Base-by-base conservation (phyloP, 306 rosid genomes). In the Prinsepia uniflora region DNA sequence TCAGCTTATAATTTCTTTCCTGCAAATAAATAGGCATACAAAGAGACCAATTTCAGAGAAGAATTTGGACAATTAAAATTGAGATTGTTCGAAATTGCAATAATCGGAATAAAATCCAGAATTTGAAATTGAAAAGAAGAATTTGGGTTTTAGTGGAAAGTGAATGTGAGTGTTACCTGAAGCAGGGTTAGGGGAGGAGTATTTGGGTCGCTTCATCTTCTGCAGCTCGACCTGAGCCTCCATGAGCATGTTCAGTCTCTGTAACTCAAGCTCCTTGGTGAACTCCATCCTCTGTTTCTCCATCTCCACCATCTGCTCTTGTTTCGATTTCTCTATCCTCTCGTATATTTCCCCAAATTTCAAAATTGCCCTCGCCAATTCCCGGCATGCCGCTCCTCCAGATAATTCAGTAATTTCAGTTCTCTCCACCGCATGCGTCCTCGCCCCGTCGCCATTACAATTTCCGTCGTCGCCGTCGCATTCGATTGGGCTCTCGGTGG, bases 231-330 rank as follows among this genome's bases (percentile, higher is more conserved):
- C 61, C 18, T 82, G 87, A 46, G 81, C 68, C 50, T 85, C 82
- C 85, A 75, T 73, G 67, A 85, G 80, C 86, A 80, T 77, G 66
- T 72, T 82, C 78, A 85, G 70, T 63, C 85, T 82, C 70, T 78
- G 81, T 19, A 78, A 74, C 49, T 83, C 89, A 4, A 82, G 80
- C 8, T 85, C 87, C 76, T 75, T 80, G 8, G 78, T 47, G n/a
- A 85, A 82, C 55, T 83, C 82, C 85, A 82, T 72, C 65, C 85
- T 80, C 78, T 85, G 84, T 64, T 63, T 85, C 84, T 85, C 89
- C 73, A 85, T 48, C 68, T 85, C 89, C 75, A 80, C 52, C 75
- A 75, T 66, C 67, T 73, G 78, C 60, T 80, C 72, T 78, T 74
- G 80, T 65, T 80, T 82, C 6, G 71, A 77, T 46, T 76, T 80